A percentile compares a stretch with the other conserved stretches of the same genome.
These are phyloP conservation scores for Apiotrichum akiyoshidainum DNA, from an alignment of 1,284 basidiomycete species.

Conservation along the genomic window DNA sequence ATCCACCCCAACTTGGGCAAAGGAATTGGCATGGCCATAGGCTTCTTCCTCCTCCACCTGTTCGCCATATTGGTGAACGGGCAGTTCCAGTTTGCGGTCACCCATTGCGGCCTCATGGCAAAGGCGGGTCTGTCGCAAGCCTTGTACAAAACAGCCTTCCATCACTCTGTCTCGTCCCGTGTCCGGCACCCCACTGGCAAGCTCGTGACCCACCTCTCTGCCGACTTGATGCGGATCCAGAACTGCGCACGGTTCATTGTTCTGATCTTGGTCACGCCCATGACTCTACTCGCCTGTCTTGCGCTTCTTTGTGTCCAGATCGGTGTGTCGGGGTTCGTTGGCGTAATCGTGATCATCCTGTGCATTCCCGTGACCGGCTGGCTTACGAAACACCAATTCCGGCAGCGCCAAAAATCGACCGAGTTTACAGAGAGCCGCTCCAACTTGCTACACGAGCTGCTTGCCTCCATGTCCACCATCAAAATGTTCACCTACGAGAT, in stretches of 20 bases:
- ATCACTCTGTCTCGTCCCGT: conserved; percentile 63
- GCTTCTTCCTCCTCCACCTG: conserved; percentile 62
- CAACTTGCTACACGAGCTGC: conserved; percentile 72
- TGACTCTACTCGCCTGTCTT: conserved; percentile 34
- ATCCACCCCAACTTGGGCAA: conserved; percentile 54
- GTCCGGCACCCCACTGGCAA: conserved; percentile 63
- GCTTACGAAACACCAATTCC: conserved; percentile 67
- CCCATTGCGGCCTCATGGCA: conserved; percentile 66
- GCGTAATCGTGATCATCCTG: conserved; percentile 68
- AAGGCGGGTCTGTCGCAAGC: conserved; percentile 70
- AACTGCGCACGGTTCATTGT: conserved; percentile 61
- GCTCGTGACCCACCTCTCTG: conserved; percentile 70
- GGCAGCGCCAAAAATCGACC: conserved; percentile 60
- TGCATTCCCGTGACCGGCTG: conserved; percentile 67
- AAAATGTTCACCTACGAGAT: conserved; percentile 72
- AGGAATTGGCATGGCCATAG: conserved; percentile 56
- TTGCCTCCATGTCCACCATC: conserved; percentile 68
- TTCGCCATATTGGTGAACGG: conserved; percentile 60
- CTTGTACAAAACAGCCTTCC: conserved; percentile 68
- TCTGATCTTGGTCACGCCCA: conserved; percentile 50
- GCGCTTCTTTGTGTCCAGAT: conserved; percentile 54
- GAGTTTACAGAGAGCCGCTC: conserved; percentile 76
- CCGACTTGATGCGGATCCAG: conserved; percentile 56
- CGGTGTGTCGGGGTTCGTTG: conserved; percentile 70
- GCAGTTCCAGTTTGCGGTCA: conserved; percentile 73